phyloP scores from a whole-genome alignment of 2,329 filamentous ascomycete species.

The Fusarium praegraminearum region DNA sequence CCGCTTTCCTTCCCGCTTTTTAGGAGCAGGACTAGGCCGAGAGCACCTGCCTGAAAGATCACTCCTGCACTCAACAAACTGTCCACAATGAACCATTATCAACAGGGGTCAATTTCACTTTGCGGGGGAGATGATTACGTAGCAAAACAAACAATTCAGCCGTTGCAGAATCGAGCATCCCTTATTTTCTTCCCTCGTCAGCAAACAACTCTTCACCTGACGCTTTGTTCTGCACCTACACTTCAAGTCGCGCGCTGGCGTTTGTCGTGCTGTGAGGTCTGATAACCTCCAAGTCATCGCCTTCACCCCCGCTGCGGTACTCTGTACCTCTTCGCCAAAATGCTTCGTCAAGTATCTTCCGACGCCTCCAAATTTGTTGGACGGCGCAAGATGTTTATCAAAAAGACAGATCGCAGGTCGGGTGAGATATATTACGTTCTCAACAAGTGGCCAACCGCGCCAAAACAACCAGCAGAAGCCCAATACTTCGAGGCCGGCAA shows the following conservation, averaged over 20 bases:
- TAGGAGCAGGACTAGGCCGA: slow-evolving; percentile 17
- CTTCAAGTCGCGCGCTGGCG: neutral
- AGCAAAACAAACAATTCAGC: neutral
- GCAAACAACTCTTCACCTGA: neutral
- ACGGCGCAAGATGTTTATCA: slow-evolving; percentile 45
- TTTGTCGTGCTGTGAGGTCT: neutral
- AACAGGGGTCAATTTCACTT: slow-evolving; percentile 29
- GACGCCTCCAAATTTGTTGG: slow-evolving; percentile 3
- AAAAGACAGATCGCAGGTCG: slow-evolving; percentile 32
- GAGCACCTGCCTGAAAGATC: slow-evolving; percentile 24
- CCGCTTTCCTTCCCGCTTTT: slow-evolving; percentile 27
- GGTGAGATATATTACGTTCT: slow-evolving; percentile 48
- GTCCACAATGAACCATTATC: slow-evolving; percentile 6
- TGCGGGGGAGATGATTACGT: slow-evolving; percentile 39
- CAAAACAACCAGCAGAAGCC: slow-evolving; percentile 27
- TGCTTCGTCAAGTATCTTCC: slow-evolving; percentile 30
- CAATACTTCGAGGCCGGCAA: slow-evolving; percentile 57
- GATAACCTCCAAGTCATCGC: neutral
- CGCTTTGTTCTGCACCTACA: neutral
- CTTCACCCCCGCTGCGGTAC: neutral
- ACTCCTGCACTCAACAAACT: neutral
- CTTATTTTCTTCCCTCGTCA: slow-evolving; percentile 1
- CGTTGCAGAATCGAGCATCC: neutral
- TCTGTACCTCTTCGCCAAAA: slow-evolving; percentile 19
- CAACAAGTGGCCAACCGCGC: slow-evolving; percentile 29